Conservation (phyloP, 805 yeast species). For the Pichia kluyveri region DNA sequence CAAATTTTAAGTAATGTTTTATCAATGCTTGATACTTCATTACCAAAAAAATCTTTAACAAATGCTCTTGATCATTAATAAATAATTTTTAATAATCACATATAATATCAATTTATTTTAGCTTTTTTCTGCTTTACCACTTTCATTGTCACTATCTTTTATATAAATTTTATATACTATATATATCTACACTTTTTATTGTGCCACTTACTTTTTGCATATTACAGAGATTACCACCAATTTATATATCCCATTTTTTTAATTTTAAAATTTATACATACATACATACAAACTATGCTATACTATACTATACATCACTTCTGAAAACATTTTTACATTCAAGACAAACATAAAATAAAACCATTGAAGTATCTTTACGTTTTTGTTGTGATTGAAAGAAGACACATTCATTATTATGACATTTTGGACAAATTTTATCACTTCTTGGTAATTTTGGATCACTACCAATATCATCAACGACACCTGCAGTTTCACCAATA, state of each 20-base stretch:
- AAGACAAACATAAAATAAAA: constrained; percentile 84
- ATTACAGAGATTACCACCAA: too few species aligned
- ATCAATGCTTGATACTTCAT: neutral
- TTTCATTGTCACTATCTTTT: neutral
- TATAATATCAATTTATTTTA: too few species aligned
- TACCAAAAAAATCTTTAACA: neutral
- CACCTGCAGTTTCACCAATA: constrained; percentile 95
- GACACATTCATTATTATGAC: constrained; percentile 84
- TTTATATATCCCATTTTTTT: too few species aligned
- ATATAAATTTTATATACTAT: neutral
- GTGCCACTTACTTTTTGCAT: too few species aligned
- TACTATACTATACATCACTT: constrained; percentile 9
- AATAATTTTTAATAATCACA: too few species aligned
- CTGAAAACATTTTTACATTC: constrained; percentile 72
- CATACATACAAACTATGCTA: too few species aligned
- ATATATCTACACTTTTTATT: neutral
- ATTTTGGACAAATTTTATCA: constrained; percentile 85
- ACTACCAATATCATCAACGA: constrained; percentile 86
- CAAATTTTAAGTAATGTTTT: constrained; percentile 3
- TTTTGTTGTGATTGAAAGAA: constrained; percentile 96
- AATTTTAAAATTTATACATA: too few species aligned
- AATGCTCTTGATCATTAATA: neutral
- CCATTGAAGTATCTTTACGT: constrained; percentile 92
- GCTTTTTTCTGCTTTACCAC: neutral
- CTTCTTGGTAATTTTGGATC: constrained; percentile 98